phyloP scores from a whole-genome alignment of 805 yeast genomes.

The Saccharomycopsis fermentans region DNA sequence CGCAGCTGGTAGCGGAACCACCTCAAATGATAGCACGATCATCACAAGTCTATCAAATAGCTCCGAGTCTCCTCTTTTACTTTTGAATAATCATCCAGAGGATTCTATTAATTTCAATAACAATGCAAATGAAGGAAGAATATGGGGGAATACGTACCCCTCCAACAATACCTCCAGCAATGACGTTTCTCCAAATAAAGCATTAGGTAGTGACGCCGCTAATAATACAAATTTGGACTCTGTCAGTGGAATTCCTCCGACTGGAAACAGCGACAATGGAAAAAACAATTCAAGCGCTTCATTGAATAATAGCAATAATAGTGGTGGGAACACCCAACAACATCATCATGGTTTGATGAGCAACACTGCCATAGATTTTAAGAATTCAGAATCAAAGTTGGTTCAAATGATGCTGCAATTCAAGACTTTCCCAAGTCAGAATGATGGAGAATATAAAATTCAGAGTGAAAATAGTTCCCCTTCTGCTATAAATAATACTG shows the following conservation, averaged over 20 bases:
- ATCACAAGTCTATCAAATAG: neutral
- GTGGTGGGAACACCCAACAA: neutral
- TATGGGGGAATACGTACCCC: constrained; percentile 19
- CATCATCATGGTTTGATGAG: constrained; percentile 9
- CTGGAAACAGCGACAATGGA: neutral
- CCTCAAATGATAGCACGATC: neutral
- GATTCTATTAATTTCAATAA: neutral
- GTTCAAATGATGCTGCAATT: constrained; percentile 35
- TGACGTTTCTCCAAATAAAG: neutral
- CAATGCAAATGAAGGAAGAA: neutral
- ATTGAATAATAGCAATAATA: neutral
- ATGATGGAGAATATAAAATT: neutral
- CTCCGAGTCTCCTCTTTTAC: neutral
- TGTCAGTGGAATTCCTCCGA: neutral
- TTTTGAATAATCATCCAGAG: neutral
- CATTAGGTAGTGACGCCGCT: neutral
- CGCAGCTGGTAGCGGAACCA: neutral
- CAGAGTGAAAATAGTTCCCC: neutral
- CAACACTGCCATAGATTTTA: constrained; percentile 17
- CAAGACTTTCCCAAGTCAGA: constrained; percentile 26
- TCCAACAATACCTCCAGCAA: constrained; percentile 19
- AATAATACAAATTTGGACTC: neutral
- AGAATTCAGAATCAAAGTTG: constrained; percentile 32
- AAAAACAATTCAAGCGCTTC: neutral
- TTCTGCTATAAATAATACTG: neutral